Base-by-base conservation (phyloP, 306 rosid genomes). In the Dryas drummondii region DNA sequence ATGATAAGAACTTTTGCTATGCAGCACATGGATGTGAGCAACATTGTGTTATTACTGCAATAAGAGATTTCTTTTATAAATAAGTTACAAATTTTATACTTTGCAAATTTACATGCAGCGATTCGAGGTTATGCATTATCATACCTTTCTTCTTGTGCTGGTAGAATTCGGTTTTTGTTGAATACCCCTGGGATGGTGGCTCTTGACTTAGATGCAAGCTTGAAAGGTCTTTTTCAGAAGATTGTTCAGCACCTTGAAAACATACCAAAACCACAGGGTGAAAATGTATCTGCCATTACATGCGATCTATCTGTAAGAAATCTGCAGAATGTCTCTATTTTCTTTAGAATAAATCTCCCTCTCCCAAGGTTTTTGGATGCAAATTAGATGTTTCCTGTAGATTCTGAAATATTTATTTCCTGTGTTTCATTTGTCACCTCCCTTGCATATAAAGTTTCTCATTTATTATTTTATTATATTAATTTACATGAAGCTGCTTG, bases 181-280 rank as follows among this genome's bases (percentile, higher is more conserved):
- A 93, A 93, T 57, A 90, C 96, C 55, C 97, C 97, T 60, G 99
- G 99, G 79, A 94, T 94, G 97, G 93, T 94, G 85, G 99, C 99
- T 78, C 98, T 92, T 66, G 99, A 91, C 78, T 78, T 94, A 85
- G 99, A 94, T 83, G 76, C 93, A 67, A 72, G 86, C 86, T 76
- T 94, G 82, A 94, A 90, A 77, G 91, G 89, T 63, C 93, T 87
- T 64, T 54, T 94, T 69, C 96, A 90, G 79, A 82, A 82, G 87
- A 92, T 94, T 37, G 93, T 92, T 77, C 93, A 72, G 76, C 93
- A 92, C 84, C 97, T 94, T 77, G 99, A 94, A 80, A 89, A 83
- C 86, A 84, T 92, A 71, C 99, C 97, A 76, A 92, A 90, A 80
- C 97, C 97, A 37, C 97, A 88, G 91, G 93, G 93, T 78, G 97